These are phyloP conservation scores for Cymbopogon flexuosus DNA, from an alignment of 202 grass and related monocot genomes.

Conservation along the genomic window DNA sequence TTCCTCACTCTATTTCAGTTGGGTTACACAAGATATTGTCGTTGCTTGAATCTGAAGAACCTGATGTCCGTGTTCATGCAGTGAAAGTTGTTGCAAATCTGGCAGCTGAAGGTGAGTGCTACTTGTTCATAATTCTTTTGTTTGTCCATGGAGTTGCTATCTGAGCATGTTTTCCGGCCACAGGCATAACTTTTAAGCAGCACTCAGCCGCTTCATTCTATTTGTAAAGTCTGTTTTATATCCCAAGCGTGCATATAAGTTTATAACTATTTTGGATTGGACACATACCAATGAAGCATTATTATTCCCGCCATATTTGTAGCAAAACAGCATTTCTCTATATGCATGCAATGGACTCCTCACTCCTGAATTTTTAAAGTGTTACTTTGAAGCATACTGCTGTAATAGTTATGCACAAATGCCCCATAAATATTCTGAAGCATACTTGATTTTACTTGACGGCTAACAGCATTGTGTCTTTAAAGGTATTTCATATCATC, in stretches of 20 bases:
- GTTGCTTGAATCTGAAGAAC: constrained; percentile 94
- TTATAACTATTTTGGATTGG: not conserved
- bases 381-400: not conserved
- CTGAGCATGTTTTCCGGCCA: not conserved
- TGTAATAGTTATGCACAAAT: not conserved
- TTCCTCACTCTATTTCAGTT: constrained; percentile 51
- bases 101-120: constrained; percentile 85
- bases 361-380: not conserved
- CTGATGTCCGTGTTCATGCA: constrained; percentile 95
- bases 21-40: constrained; percentile 98
- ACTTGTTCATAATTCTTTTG: not conserved
- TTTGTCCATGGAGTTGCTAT: not conserved
- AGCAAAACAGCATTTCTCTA: not conserved
- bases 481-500: not conserved
- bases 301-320: not conserved
- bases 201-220: not conserved
- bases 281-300: not conserved
- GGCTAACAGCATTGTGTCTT: not conserved
- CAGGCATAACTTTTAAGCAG: constrained; percentile 21
- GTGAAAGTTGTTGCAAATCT: constrained; percentile 99
- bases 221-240: not conserved
- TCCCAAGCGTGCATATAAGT: not conserved
- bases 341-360: not conserved
- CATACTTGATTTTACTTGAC: constrained; percentile 5
- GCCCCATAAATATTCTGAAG: not conserved